Conservation (phyloP, 2,329 filamentous ascomycete genomes). For the Triangularia setosa region DNA sequence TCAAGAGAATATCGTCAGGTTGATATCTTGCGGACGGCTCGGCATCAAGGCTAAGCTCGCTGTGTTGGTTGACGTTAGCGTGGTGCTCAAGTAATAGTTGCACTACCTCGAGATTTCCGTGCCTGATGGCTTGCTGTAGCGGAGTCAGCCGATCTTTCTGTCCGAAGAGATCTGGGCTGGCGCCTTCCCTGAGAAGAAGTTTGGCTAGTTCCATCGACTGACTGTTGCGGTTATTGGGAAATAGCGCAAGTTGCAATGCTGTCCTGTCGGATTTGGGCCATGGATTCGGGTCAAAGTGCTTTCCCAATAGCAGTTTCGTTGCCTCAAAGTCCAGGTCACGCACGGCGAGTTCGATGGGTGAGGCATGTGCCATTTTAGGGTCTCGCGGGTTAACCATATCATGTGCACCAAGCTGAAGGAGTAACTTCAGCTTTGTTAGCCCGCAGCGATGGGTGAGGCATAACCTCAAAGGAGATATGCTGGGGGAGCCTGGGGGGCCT, state of each 20-base stretch:
- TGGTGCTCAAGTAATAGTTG: not conserved
- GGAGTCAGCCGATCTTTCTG: not conserved
- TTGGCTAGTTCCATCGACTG: not conserved
- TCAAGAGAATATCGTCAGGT: not conserved
- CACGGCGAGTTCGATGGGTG: not conserved
- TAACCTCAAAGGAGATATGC: not conserved
- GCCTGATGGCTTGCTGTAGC: not conserved
- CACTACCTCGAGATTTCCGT: not conserved
- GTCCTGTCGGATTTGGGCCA: not conserved
- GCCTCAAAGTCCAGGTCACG: not conserved
- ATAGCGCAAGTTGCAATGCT: not conserved
- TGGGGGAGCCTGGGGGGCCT: too few species aligned
- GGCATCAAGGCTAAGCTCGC: not conserved
- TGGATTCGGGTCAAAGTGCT: not conserved
- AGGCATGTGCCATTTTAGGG: not conserved
- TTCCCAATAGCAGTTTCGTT: not conserved
- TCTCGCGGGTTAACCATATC: too few species aligned
- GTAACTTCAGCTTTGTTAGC: not conserved
- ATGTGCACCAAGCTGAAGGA: not conserved
- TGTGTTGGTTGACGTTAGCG: not conserved
- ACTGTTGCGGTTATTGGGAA: too few species aligned
- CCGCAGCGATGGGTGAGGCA: too few species aligned
- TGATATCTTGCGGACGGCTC: not conserved
- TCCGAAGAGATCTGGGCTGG: not conserved
- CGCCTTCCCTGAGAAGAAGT: not conserved